Evolutionary conservation across 345 rosid species (phyloP).

Genomic region (Mercurialis annua): DNA sequence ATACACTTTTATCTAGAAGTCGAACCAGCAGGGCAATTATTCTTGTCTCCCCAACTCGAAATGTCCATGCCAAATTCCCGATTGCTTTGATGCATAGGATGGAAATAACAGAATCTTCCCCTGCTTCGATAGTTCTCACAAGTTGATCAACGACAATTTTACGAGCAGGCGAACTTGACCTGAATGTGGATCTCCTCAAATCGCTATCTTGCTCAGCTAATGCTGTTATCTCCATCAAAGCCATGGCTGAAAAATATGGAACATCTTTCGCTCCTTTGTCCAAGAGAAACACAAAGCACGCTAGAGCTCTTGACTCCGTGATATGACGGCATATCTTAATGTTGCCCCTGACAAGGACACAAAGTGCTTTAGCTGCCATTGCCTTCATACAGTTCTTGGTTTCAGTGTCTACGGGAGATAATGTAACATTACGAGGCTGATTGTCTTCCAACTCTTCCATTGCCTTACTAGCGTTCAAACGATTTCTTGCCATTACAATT

Average conservation of each 20-base stretch:
- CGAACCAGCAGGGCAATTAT: constrained; percentile 67
- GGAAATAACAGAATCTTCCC: constrained; percentile 55
- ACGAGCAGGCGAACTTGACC: constrained; percentile 80
- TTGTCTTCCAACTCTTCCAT: constrained; percentile 10
- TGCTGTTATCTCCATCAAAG: constrained; percentile 83
- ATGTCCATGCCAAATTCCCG: constrained; percentile 81
- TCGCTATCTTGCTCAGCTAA: constrained; percentile 74
- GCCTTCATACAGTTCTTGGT: constrained; percentile 74
- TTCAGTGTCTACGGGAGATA: constrained; percentile 57
- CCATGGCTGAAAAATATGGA: constrained; percentile 73
- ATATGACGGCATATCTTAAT: constrained; percentile 73
- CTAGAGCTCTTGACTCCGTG: constrained; percentile 80
- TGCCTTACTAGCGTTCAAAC: constrained; percentile 5
- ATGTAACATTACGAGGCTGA: constrained; percentile 39
- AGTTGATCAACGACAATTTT: constrained; percentile 74
- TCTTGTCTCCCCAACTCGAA: constrained; percentile 73
- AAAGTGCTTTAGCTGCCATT: constrained; percentile 84
- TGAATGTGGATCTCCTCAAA: constrained; percentile 77
- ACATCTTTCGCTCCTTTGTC: constrained; percentile 69
- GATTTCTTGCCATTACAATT: constrained; percentile 53
- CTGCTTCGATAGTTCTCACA: constrained; percentile 52
- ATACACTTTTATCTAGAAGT: constrained; percentile 68
- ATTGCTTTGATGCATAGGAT: constrained; percentile 70
- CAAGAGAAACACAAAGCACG: constrained; percentile 72
- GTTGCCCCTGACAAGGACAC: constrained; percentile 73